These are phyloP conservation scores for Plicaturopsis crispa DNA, from an alignment of 768 basidiomycete species.

Conservation along the genomic window DNA sequence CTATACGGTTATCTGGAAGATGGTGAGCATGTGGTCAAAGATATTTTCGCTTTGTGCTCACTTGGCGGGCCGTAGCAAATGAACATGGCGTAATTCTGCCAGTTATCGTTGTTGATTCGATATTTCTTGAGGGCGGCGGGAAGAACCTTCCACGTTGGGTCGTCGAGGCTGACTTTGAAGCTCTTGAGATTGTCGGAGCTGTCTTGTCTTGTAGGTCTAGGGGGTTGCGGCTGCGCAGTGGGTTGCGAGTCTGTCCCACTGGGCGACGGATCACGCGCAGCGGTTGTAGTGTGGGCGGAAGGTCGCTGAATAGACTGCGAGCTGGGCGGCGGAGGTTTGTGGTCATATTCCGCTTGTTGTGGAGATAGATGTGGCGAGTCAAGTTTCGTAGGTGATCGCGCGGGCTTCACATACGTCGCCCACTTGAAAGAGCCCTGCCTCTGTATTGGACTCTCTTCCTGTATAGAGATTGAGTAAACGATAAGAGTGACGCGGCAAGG, in stretches of 20 bases:
- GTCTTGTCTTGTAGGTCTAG: constrained; percentile 54
- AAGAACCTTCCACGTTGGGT: constrained; percentile 97
- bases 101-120: constrained; percentile 96
- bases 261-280: constrained; percentile 24
- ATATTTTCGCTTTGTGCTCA: too few relatives aligned
- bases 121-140: constrained; percentile 99
- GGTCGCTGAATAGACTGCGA: not conserved
- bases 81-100: constrained; percentile 99
- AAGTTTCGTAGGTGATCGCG: constrained; percentile 75
- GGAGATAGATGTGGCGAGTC: constrained; percentile 79
- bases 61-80: constrained; percentile 95
- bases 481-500: too few relatives aligned
- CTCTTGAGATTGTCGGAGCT: constrained; percentile 76
- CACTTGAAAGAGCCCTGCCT: constrained; percentile 85
- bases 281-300: constrained; percentile 9
- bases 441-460: constrained; percentile 40
- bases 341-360: constrained; percentile 68
- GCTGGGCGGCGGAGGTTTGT: constrained; percentile 1
- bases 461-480: constrained; percentile 3
- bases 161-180: constrained; percentile 96
- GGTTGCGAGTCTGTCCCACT: constrained; percentile 19
- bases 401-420: constrained; percentile 72
- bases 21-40: constrained; percentile 1
- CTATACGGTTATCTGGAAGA: constrained; percentile 59
- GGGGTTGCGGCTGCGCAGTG: constrained; percentile 28